Base-by-base conservation (phyloP, 2,329 filamentous ascomycete genomes). In the Dothidotthia symphoricarpi region DNA sequence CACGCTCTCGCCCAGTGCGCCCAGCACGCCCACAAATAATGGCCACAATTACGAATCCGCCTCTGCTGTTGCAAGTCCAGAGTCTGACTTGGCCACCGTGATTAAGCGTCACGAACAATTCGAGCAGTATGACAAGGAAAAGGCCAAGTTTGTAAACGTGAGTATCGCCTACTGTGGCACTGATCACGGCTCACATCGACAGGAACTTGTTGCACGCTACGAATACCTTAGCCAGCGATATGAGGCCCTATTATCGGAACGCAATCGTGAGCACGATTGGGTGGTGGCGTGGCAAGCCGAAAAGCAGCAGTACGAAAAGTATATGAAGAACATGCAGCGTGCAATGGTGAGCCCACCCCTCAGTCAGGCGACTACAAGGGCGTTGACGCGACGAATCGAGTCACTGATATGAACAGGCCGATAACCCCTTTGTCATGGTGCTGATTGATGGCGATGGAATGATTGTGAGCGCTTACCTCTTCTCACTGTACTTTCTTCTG, bases 371-470 rank as follows among this genome's bases (percentile, higher is more conserved):
- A 5, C 19, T 22, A 9, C 19, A 22, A 22, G 16, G n/a, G 9
- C 9, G n/a, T n/a, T 12, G n/a, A 12, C n/a, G 11, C 13, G 1
- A 3, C 6, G 6, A 3, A 12, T 13, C 6, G 24, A 16, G 16
- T 25, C 12, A 6, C 45, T 43, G 3, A 50, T n/a, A 12, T 30
- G n/a, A 6, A 13, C 24, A 44, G 41, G 34, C 40, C 13, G 49
- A 49, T 3, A 74, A 79, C 59, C 71, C 75, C 4, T 80, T 76
- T 48, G 66, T 80, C 27, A 58, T 77, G 12, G 67, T 77, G 22
- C 64, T 81, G 24, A 67, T 81, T 32, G 77, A 81, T 49, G 77
- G 75, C 27, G 75, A 79, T 47, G 74, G 71, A 29, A 73, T 77
- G 60, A 69, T 80, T 45, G 52, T 52, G 16, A 42, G 50, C 28